phyloP scores from a whole-genome alignment of 2,329 filamentous ascomycete genomes.

The Lachnellula occidentalis region DNA sequence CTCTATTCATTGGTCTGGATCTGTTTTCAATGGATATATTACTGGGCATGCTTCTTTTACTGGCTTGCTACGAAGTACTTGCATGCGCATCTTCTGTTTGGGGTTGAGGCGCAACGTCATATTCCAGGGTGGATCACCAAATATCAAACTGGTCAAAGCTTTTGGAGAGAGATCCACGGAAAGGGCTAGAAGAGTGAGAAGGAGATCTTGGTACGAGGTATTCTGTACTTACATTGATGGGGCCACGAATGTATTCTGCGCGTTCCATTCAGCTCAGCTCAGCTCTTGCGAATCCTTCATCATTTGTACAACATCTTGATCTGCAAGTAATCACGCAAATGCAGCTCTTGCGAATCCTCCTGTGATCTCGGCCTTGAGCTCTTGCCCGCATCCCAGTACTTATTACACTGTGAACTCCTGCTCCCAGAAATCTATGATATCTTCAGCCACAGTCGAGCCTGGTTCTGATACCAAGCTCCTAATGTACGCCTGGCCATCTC shows the following conservation, averaged over 20 bases:
- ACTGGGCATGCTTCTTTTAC: not conserved
- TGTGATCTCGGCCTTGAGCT: too few relatives aligned
- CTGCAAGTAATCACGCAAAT: not conserved
- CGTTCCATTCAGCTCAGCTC: not conserved
- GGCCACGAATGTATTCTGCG: not conserved
- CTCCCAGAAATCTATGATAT: slow-evolving; percentile 30
- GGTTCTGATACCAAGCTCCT: slow-evolving; percentile 20
- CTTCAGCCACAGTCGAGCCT: slow-evolving; percentile 12
- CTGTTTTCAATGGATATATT: not conserved
- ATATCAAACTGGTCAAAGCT: not conserved
- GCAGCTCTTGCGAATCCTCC: not conserved
- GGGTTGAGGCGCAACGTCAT: slow-evolving; percentile 5
- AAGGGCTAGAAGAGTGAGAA: not conserved
- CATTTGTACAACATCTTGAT: not conserved
- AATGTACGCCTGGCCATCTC: slow-evolving; percentile 21
- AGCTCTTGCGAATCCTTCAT: too few relatives aligned
- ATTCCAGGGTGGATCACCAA: not conserved
- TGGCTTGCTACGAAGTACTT: not conserved
- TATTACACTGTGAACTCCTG: slow-evolving; percentile 24
- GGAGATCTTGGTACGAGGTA: not conserved
- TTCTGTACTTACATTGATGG: not conserved
- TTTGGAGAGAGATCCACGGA: not conserved
- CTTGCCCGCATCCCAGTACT: not conserved
- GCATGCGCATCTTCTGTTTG: not conserved
- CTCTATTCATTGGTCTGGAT: not conserved